Evolutionary conservation across 2,329 filamentous ascomycete species (phyloP), one percentile per base, ranked within the genome.

Genomic region (Fusarium sp.): DNA sequence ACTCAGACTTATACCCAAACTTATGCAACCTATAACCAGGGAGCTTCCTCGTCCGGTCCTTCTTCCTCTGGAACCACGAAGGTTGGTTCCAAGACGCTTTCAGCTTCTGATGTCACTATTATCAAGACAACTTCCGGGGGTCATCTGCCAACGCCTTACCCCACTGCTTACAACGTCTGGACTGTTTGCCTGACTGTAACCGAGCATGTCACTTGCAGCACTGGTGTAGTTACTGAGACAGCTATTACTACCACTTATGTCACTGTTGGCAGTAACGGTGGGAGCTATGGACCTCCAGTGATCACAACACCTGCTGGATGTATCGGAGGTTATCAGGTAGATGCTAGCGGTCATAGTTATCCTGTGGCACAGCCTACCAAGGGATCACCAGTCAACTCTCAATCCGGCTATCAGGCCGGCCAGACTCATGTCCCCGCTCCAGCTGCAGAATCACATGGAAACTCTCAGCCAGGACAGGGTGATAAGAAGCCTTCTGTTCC

Each of bases 11-110:
- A 29, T 48, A n/a, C 7, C 14, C 27, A 31, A 4, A 31, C 15
- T 7, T 14, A n/a, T 23, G n/a, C 27, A 7, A 31, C 27, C 15
- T 5, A 49, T 7, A 18, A 21, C 27, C 46, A 31, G 15, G 21
- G 1, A 49, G 21, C 21, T 4, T 49, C 46, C 0, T 12, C 15
- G 0, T 48, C 45, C 4, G 15, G 21, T 14, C 23, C 27, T 14
- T 23, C 45, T 0, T 23, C 27, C 2, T 14, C 46, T 16, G 7
- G 10, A 10, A 23, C 7, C 27, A 23, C 5, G 4, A 8, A 31
- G 5, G 15, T 31, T 49, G 27, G 27, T 5, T 31, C 46, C 2
- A 23, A 49, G 46, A 31, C 45, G 0, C 21, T n/a, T 29, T 48
- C 27, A 7, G 12, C 27, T 16, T 31, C 46, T 3, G 27, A 21